phyloP scores from a whole-genome alignment of 2,329 filamentous ascomycete species.

The Neurospora crassa region DNA sequence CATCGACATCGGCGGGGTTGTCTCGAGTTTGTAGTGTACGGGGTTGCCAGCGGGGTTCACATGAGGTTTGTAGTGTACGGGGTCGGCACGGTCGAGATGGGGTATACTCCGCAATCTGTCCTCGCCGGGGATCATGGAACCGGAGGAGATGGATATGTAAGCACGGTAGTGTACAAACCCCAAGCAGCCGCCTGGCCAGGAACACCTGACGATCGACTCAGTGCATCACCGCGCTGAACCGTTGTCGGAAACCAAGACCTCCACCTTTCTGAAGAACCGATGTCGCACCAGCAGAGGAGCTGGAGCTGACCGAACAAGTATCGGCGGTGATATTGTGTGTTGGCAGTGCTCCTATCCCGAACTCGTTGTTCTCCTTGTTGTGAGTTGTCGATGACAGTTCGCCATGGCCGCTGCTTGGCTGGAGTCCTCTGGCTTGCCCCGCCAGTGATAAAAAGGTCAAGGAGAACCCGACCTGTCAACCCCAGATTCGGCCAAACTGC shows the following conservation, averaged over 20 bases:
- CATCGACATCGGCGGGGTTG: not conserved
- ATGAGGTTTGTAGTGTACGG: not conserved
- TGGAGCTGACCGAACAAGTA: no score
- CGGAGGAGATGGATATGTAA: not conserved
- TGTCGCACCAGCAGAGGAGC: not conserved
- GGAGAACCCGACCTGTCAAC: not conserved
- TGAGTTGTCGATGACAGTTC: not conserved
- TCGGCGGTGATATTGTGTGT: not conserved
- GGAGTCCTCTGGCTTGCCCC: not conserved
- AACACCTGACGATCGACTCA: not conserved
- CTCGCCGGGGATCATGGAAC: not conserved
- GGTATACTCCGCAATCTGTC: not conserved
- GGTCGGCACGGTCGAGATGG: not conserved
- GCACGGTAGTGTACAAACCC: not conserved
- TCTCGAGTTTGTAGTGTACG: not conserved
- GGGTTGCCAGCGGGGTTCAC: not conserved
- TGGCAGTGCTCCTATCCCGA: not conserved
- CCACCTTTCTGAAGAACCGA: not conserved
- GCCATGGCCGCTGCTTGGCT: not conserved
- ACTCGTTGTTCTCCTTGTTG: not conserved
- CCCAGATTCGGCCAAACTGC: not conserved
- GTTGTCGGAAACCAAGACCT: not conserved
- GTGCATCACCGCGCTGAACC: not conserved
- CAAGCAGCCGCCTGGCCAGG: not conserved
- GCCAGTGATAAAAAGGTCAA: not conserved